Evolutionary conservation across 305 asterid species (phyloP).

Genomic region (Caryopteris hybrid): DNA sequence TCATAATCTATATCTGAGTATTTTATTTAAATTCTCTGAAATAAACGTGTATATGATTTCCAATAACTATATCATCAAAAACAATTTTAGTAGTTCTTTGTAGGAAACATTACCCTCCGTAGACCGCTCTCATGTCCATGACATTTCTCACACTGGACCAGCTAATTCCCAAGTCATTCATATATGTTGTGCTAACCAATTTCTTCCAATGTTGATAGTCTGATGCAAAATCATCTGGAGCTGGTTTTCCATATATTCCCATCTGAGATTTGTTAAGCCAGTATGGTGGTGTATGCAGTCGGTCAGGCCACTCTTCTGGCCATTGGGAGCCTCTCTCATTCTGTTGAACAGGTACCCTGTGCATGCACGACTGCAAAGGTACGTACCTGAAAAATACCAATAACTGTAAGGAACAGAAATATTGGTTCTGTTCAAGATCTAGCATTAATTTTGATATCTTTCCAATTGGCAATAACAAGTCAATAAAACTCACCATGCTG

Average conservation of each 20-base stretch:
- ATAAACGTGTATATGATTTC: neutral
- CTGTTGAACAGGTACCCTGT: conserved; percentile 48
- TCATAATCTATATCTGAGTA: too few relatives aligned
- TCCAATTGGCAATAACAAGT: neutral
- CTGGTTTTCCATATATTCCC: conserved; percentile 84
- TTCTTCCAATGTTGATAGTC: conserved; percentile 73
- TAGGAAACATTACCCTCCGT: conserved; percentile 99
- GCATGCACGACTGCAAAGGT: conserved; percentile 85
- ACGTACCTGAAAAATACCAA: conserved; percentile 60
- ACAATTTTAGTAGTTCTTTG: too few relatives aligned
- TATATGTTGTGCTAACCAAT: conserved; percentile 52
- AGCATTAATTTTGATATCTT: neutral
- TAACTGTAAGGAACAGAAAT: too few relatives aligned
- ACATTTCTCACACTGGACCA: conserved; percentile 76
- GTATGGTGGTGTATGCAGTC: conserved; percentile 60
- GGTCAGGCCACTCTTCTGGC: conserved; percentile 91
- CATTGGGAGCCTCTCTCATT: conserved; percentile 69
- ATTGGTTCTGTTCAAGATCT: neutral
- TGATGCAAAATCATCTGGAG: conserved; percentile 71
- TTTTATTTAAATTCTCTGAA: too few relatives aligned
- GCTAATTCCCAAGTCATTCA: conserved; percentile 64
- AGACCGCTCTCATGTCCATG: conserved; percentile 96
- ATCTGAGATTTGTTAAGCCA: conserved; percentile 67
- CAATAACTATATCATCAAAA: too few relatives aligned
- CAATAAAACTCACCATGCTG: conserved; percentile 59